Evolutionary conservation across 2,329 filamentous ascomycete genomes (phyloP).

Genomic region (Aspergillus sp.): DNA sequence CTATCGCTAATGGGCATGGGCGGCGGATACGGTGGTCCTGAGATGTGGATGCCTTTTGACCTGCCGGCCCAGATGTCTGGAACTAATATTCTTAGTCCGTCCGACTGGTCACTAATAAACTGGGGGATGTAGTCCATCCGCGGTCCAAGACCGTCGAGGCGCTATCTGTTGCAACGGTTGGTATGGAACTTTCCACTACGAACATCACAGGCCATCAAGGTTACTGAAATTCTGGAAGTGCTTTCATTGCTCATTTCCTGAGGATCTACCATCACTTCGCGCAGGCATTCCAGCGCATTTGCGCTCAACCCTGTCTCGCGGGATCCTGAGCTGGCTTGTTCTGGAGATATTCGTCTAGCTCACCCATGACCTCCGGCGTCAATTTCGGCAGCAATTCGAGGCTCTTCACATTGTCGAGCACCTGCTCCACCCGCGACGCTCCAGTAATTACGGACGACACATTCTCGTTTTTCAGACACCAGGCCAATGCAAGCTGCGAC

Average conservation of each 20-base stretch:
- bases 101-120: constrained; percentile 3
- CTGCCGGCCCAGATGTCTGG: not conserved
- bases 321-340: constrained; percentile 28
- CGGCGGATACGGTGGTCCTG: not conserved
- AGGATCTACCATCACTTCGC: no score
- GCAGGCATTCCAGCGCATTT: no score
- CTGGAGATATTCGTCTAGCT: constrained; percentile 43
- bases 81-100: not conserved
- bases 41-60: not conserved
- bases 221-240: not conserved
- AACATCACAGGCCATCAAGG: not conserved
- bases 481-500: constrained; percentile 58
- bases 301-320: not conserved
- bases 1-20: not conserved
- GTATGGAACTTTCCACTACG: not conserved
- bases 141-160: not conserved
- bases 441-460: constrained; percentile 48
- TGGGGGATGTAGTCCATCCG: not conserved
- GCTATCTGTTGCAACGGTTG: not conserved
- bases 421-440: constrained; percentile 45
- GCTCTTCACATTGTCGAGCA: constrained; percentile 46
- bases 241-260: no score
- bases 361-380: constrained; percentile 45
- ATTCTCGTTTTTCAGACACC: constrained; percentile 59
- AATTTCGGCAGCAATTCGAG: constrained; percentile 46